Evolutionary conservation across 2,329 filamentous ascomycete genomes (phyloP).

Genomic region (Lecanicillium sp.): DNA sequence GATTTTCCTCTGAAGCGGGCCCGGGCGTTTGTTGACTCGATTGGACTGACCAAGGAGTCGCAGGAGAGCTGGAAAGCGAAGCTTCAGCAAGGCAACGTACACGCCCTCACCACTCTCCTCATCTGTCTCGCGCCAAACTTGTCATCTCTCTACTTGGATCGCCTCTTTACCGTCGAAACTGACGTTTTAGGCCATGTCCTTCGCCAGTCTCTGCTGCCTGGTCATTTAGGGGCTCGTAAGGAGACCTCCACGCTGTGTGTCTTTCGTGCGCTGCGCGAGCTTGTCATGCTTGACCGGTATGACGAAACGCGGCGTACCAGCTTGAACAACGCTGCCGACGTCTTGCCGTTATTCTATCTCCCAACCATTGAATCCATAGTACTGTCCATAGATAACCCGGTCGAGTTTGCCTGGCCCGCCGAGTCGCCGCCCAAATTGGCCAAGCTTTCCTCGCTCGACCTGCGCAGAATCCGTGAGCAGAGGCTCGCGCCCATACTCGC

Average conservation of each 20-base stretch:
- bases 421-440: background rate
- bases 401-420: background rate
- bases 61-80: background rate
- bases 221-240: too few relatives aligned
- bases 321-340: background rate
- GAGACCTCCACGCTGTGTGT: too few relatives aligned
- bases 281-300: background rate
- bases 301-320: background rate
- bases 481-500: background rate
- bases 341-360: background rate
- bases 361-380: background rate
- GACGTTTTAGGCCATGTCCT: background rate
- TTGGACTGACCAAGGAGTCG: background rate
- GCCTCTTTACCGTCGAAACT: background rate
- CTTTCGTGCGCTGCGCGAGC: background rate
- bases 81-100: background rate
- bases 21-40: background rate
- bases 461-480: background rate
- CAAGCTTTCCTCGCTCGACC: background rate
- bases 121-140: background rate
- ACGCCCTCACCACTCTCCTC: background rate
- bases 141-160: background rate
- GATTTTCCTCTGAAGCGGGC: too few relatives aligned
- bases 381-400: background rate
- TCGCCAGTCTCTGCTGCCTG: background rate